These are phyloP conservation scores for Xylaria digitata DNA, from an alignment of 2,329 filamentous ascomycete species.

Conservation along the genomic window DNA sequence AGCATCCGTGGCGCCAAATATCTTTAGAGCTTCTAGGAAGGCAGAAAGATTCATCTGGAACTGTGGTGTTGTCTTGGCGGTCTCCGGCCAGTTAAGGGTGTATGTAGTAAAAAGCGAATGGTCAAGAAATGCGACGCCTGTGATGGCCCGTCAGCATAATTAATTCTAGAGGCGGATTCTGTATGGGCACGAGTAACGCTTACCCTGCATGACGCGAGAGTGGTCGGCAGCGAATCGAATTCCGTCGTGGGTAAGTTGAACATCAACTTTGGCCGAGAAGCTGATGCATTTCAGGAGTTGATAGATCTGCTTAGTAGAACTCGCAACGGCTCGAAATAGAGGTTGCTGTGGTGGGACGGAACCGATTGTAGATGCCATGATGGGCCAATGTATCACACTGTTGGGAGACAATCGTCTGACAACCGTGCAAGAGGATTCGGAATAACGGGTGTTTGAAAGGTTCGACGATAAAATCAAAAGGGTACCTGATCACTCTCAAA, in stretches of 20 bases:
- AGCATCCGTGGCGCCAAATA: slow-evolving; percentile 86
- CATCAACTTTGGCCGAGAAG: slow-evolving; percentile 67
- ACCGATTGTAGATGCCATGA: slow-evolving; percentile 42
- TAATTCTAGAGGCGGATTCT: slow-evolving; percentile 5
- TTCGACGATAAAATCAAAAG: slow-evolving; percentile 25
- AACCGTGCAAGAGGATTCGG: neutral
- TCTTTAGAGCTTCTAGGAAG: slow-evolving; percentile 92
- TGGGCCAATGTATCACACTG: slow-evolving; percentile 20
- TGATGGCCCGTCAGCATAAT: slow-evolving; percentile 33
- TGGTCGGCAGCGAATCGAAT: slow-evolving; percentile 91
- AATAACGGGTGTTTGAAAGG: slow-evolving; percentile 15
- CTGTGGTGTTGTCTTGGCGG: slow-evolving; percentile 66
- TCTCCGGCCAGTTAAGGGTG: slow-evolving; percentile 68
- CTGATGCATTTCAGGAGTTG: slow-evolving; percentile 69
- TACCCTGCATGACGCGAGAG: slow-evolving; percentile 90
- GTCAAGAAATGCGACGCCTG: slow-evolving; percentile 84
- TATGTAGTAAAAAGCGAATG: slow-evolving; percentile 90
- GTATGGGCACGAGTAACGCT: slow-evolving; percentile 35
- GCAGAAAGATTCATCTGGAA: slow-evolving; percentile 91
- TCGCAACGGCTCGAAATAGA: slow-evolving; percentile 80
- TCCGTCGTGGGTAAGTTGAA: slow-evolving; percentile 85
- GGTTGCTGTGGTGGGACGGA: slow-evolving; percentile 54
- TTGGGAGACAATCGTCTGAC: neutral
- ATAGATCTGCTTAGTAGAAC: slow-evolving; percentile 80
- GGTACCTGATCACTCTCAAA: slow-evolving; percentile 41